A percentile compares a stretch with the other conserved stretches of the same genome.
phyloP scores from a whole-genome alignment of 2,329 filamentous ascomycete genomes.

The Clonostachys rosea region DNA sequence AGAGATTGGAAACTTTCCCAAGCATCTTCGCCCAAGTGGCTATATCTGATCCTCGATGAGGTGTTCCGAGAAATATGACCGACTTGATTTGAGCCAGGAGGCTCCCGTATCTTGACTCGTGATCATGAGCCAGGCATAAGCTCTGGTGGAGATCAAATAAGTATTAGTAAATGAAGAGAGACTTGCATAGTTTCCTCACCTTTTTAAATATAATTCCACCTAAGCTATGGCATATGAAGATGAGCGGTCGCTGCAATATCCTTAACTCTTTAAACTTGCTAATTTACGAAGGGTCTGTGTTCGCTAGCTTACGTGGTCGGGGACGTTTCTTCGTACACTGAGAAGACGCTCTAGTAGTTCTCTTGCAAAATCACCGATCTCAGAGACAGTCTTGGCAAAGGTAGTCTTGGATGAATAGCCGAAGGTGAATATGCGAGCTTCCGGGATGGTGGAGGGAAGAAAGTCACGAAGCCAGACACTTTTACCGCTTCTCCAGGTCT shows the following conservation, averaged over 20 bases:
- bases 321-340: not conserved
- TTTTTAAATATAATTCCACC: slow-evolving; percentile 19
- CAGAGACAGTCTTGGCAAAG: not conserved
- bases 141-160: slow-evolving; percentile 5
- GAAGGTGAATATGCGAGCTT: slow-evolving; percentile 1
- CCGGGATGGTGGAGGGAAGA: slow-evolving; percentile 1
- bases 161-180: slow-evolving; percentile 2
- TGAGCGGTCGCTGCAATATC: slow-evolving; percentile 6
- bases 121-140: too few relatives aligned
- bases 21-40: slow-evolving; percentile 12
- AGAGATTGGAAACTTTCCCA: slow-evolving; percentile 10
- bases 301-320: not conserved
- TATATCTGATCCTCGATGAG: slow-evolving; percentile 17
- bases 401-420: not conserved
- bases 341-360: not conserved
- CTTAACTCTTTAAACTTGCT: slow-evolving; percentile 1
- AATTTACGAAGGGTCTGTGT: not conserved
- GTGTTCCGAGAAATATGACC: slow-evolving; percentile 21
- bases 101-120: too few relatives aligned
- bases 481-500: not conserved
- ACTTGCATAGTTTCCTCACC: slow-evolving; percentile 4
- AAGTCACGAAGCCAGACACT: slow-evolving; percentile 1
- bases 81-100: slow-evolving; percentile 4
- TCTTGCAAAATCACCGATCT: not conserved
- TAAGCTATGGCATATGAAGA: slow-evolving; percentile 19